phyloP scores from a whole-genome alignment of 805 yeast genomes.

The Clavispora carvajalis region DNA sequence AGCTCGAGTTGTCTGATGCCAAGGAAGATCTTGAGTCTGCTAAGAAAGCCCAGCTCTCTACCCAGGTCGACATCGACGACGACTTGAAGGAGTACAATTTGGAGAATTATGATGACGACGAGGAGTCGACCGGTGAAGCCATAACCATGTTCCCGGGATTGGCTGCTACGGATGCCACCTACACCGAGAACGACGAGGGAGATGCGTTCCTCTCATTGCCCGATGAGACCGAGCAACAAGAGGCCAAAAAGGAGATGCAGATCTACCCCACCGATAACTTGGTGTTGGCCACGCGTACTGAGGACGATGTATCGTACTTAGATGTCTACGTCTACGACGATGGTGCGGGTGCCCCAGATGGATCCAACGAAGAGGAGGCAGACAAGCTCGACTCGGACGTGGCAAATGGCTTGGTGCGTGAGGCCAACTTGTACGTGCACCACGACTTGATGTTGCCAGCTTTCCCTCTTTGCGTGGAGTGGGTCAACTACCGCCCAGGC shows the following conservation, averaged over 20 bases:
- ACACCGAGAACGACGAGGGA: conserved; percentile 36
- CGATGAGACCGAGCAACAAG: conserved; percentile 56
- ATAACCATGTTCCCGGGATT: conserved; percentile 71
- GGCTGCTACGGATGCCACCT: conserved; percentile 52
- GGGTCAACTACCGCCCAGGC: conserved; percentile 76
- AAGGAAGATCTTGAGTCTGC: conserved; percentile 55
- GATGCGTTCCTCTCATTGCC: conserved; percentile 62
- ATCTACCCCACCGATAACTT: conserved; percentile 87
- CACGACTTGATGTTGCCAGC: conserved; percentile 97
- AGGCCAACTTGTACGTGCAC: conserved; percentile 78
- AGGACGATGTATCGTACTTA: conserved; percentile 86
- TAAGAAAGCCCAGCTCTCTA: conserved; percentile 33
- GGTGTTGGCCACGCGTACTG: conserved; percentile 88
- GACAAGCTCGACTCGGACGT: conserved; percentile 69
- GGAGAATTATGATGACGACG: conserved; percentile 70
- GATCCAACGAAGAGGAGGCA: conserved; percentile 60
- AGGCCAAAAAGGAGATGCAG: conserved; percentile 80
- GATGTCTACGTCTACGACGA: conserved; percentile 95
- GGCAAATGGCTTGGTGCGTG: conserved; percentile 68
- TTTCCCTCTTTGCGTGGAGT: conserved; percentile 93
- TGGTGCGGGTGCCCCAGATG: conserved; percentile 77
- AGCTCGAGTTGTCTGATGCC: conserved; percentile 75
- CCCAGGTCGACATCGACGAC: conserved; percentile 65
- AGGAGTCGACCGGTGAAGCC: conserved; percentile 51
- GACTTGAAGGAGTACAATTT: conserved; percentile 84